Base-by-base conservation (phyloP, 345 rosid species). In the Theobroma cacao region DNA sequence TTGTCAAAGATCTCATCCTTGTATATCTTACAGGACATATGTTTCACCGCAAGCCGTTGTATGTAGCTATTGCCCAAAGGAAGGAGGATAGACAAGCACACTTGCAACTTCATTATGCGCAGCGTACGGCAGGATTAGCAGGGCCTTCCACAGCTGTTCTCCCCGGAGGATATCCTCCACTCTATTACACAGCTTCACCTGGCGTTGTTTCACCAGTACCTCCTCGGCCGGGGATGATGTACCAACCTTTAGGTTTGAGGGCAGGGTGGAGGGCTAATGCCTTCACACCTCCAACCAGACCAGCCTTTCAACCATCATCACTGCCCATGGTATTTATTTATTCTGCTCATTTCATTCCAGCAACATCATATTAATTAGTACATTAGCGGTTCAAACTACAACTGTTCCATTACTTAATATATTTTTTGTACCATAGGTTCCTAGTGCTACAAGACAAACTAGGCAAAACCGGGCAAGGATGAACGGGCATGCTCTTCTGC, bases 11-110 rank as follows among this genome's bases (percentile, higher is more conserved):
- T 70, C 43, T 76, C 43, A 30, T 72, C 3, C 48, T 64, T 56
- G 67, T 43, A 41, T 18, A 45, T 53, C 50, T 52, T 31, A 63
- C 75, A 93, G 95, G 95, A 56, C 28, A 41, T 47, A 87, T 89
- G 90, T 88, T 91, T 82, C 91, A 84, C 34, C 81, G 89, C 40
- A 93, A 93, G 78, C 95, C 91, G 58, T 75, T 93, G 38, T 93
- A 93, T 72, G 90, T 90, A 45, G 93, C 95, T 45, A 86, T 87
- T 76, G 97, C 95, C 82, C 93, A 93, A 75, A 88, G 87, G 75
- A 93, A 93, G 84, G 92, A 87, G 80, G 95, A 92, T 2, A 92
- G 97, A 75, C 81, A 81, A 75, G 84, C 85, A 72, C 92, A 88
- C 48, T 61, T 91, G 67, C 91, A 91, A 60, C 62, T 86, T 76